Percentiles rank a stretch among this genome's conserved stretches.
Conservation (phyloP, 768 basidiomycete genomes). For the Mycena venus region DNA sequence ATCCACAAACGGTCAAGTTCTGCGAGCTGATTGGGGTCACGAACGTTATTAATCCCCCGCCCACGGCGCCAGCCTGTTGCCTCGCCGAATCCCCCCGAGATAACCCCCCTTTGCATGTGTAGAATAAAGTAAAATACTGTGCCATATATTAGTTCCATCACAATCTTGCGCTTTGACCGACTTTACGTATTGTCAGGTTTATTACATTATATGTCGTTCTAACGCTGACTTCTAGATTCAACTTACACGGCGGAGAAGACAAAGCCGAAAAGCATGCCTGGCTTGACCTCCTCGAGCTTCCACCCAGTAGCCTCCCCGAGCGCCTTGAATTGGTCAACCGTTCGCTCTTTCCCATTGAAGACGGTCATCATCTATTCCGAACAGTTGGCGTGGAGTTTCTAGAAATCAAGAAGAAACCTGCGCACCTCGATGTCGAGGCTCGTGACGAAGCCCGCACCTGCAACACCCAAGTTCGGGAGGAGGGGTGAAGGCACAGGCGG, state of each 20-base stretch:
- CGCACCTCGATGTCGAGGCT: conserved; percentile 39
- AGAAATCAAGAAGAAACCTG: neutral
- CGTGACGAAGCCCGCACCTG: conserved; percentile 34
- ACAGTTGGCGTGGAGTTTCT: neutral
- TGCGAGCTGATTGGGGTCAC: conserved; percentile 82
- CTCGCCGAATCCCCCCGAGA: neutral
- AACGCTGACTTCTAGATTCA: neutral
- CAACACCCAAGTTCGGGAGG: conserved; percentile 41
- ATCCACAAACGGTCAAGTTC: conserved; percentile 92
- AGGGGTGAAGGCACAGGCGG: conserved; percentile 39
- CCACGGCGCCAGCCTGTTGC: neutral
- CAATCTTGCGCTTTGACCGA: neutral
- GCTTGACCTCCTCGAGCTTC: conserved; percentile 42
- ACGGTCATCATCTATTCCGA: conserved; percentile 41
- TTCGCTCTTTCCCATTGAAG: conserved; percentile 44
- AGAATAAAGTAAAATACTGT: neutral
- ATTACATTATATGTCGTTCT: neutral
- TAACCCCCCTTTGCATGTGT: neutral
- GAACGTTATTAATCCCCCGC: conserved; percentile 64
- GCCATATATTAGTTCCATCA: neutral
- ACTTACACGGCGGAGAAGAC: conserved; percentile 24
- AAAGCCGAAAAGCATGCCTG: conserved; percentile 34
- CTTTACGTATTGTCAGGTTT: neutral
- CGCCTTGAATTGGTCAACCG: conserved; percentile 38
- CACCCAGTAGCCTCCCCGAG: conserved; percentile 42